These are phyloP conservation scores for Phytophthora lateralis DNA, from an alignment of 352 stramenopile genomes.

Conservation along the genomic window DNA sequence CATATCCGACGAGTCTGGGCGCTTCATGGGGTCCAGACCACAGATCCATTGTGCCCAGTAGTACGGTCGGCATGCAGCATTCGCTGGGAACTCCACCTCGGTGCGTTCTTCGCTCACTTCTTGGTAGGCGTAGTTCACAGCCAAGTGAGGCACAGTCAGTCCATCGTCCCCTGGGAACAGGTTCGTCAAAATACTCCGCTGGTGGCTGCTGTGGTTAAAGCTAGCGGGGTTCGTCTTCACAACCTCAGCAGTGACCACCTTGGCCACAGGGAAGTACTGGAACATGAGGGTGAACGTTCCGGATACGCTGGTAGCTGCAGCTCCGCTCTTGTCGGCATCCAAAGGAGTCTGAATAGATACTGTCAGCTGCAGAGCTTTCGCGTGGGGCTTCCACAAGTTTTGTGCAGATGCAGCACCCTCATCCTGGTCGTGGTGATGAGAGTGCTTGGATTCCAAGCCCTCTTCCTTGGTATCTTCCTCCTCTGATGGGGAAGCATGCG, in stretches of 20 bases:
- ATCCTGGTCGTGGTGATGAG: conserved; percentile 27
- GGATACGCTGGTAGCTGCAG: conserved; percentile 29
- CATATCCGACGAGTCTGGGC: conserved; percentile 19
- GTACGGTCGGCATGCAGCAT: conserved; percentile 55
- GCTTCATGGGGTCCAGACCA: conserved; percentile 57
- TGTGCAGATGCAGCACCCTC: conserved; percentile 23
- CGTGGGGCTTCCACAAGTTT: conserved; percentile 57
- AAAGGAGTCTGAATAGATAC: conserved; percentile 40
- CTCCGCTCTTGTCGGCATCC: conserved; percentile 31
- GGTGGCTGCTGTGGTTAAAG: conserved; percentile 20
- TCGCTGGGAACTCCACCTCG: conserved; percentile 55
- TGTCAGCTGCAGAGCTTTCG: conserved; percentile 60
- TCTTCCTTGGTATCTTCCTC: conserved; percentile 48
- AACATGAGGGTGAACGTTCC: conserved; percentile 62
- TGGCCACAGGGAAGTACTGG: conserved; percentile 59
- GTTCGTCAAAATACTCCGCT: conserved; percentile 51
- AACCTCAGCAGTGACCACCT: conserved; percentile 64
- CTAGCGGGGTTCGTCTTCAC: conserved; percentile 36
- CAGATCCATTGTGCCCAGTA: conserved; percentile 83
- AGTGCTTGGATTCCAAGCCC: conserved; percentile 17
- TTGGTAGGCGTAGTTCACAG: conserved; percentile 57
- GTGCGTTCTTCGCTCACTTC: conserved; percentile 16
- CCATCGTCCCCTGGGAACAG: conserved; percentile 73
- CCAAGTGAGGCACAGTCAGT: conserved; percentile 41
- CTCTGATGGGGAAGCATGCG: conserved; percentile 33